These are phyloP conservation scores for Suillus decipiens DNA, from an alignment of 768 basidiomycete genomes.

Conservation along the genomic window DNA sequence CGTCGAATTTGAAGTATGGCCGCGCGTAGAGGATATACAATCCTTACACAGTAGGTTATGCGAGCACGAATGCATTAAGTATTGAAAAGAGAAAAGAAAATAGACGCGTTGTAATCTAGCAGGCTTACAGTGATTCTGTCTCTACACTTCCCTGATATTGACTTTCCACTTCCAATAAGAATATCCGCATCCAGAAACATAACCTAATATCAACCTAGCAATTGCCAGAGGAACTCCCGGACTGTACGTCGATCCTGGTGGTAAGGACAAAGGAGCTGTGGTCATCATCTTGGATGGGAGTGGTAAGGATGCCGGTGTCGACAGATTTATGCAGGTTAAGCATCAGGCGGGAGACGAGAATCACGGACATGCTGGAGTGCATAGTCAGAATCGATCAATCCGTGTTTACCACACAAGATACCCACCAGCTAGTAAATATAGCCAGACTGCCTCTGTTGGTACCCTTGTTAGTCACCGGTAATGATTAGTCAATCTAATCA, in stretches of 20 bases:
- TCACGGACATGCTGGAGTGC: constrained; percentile 44
- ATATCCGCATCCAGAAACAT: background rate
- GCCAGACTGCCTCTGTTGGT: background rate
- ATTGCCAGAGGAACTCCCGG: background rate
- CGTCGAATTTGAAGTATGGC: no score
- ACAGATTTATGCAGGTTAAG: constrained; percentile 52
- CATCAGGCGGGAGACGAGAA: constrained; percentile 57
- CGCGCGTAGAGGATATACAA: no score
- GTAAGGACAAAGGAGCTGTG: background rate
- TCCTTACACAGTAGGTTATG: no score
- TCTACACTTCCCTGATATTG: no score
- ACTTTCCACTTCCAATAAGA: background rate
- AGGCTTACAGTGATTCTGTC: no score
- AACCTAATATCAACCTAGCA: background rate
- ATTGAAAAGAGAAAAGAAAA: no score
- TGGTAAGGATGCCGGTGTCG: constrained; percentile 10
- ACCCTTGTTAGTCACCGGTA: background rate
- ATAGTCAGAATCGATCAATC: background rate
- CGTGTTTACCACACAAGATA: background rate
- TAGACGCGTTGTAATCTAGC: no score
- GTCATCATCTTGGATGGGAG: background rate
- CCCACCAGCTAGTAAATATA: background rate
- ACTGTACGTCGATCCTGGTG: background rate
- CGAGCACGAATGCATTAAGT: no score
- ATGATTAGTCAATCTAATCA: background rate